These are phyloP conservation scores for Exophiala bonariae DNA, from an alignment of 2,329 filamentous ascomycete genomes.

Conservation along the genomic window DNA sequence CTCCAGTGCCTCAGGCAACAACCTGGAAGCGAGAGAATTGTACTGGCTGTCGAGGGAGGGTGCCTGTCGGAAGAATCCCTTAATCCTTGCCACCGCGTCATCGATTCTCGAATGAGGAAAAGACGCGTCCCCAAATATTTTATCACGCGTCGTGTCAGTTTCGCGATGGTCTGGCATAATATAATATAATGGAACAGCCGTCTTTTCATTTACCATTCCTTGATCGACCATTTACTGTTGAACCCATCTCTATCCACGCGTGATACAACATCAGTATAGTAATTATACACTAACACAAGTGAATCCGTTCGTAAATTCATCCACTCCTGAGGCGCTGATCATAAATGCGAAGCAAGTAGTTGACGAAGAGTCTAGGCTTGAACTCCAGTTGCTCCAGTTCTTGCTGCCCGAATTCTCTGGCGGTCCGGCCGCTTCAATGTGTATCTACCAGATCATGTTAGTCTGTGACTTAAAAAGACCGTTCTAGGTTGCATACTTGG, in stretches of 20 bases:
- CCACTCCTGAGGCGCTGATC: not conserved
- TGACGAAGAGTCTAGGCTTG: constrained; percentile 3
- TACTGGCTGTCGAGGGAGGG: not conserved
- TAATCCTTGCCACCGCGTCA: not conserved
- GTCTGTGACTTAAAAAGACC: not conserved
- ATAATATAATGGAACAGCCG: not conserved
- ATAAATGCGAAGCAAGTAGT: too few relatives aligned
- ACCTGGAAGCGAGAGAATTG: not conserved
- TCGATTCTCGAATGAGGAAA: constrained; percentile 1
- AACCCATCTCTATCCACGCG: too few relatives aligned
- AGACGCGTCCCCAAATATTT: not conserved
- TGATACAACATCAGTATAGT: too few relatives aligned
- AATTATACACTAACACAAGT: too few relatives aligned
- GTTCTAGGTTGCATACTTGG: constrained; percentile 74
- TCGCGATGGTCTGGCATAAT: not conserved
- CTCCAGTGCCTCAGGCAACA: not conserved
- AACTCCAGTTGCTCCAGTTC: constrained; percentile 7
- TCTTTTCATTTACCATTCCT: not conserved
- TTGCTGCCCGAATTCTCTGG: constrained; percentile 10
- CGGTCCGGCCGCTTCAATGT: constrained; percentile 26
- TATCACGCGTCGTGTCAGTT: constrained; percentile 1
- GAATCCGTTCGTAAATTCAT: constrained; percentile 6
- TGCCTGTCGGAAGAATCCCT: not conserved
- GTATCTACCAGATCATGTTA: constrained; percentile 19
- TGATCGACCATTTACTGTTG: too few relatives aligned